A percentile compares a stretch with the other conserved stretches of the same genome.
Evolutionary conservation across 1,139 yeast genomes (phyloP).

Genomic region (Magnusiomyces ingens): DNA sequence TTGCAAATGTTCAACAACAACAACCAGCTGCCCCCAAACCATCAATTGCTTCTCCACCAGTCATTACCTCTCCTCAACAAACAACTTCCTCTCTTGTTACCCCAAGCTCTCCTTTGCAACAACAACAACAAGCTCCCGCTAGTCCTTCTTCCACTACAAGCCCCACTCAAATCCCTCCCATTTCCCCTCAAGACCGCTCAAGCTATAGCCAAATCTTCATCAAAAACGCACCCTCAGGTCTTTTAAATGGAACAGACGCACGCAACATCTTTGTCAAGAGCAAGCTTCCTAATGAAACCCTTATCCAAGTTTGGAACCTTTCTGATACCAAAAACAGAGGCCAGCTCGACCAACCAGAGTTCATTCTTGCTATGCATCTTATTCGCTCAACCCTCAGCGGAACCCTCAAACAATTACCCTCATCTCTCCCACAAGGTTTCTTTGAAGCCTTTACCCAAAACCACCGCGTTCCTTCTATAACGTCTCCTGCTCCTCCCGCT

Average conservation of each 20-base stretch:
- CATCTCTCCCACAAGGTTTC: slow-evolving; percentile 48
- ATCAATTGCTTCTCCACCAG: no score
- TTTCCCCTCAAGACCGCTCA: slow-evolving; percentile 58
- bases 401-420: slow-evolving; percentile 60
- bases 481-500: slow-evolving; percentile 16
- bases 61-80: no score
- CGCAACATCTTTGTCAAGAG: slow-evolving; percentile 84
- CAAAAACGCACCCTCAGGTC: slow-evolving; percentile 55
- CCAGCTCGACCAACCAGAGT: slow-evolving; percentile 61
- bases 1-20: no score
- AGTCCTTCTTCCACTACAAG: slow-evolving; percentile 12
- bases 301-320: slow-evolving; percentile 85
- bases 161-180: slow-evolving; percentile 47
- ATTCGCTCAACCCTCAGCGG: slow-evolving; percentile 76
- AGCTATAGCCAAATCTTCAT: slow-evolving; percentile 70
- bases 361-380: slow-evolving; percentile 90
- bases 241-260: slow-evolving; percentile 68
- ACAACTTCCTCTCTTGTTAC: no score
- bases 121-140: slow-evolving; percentile 8
- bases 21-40: no score
- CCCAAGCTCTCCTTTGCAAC: no score
- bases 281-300: slow-evolving; percentile 61
- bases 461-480: slow-evolving; percentile 1
- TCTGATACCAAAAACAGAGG: slow-evolving; percentile 77
- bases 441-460: slow-evolving; percentile 19